Conservation (phyloP, 805 yeast genomes). For the Starmerella gropengiesseri region DNA sequence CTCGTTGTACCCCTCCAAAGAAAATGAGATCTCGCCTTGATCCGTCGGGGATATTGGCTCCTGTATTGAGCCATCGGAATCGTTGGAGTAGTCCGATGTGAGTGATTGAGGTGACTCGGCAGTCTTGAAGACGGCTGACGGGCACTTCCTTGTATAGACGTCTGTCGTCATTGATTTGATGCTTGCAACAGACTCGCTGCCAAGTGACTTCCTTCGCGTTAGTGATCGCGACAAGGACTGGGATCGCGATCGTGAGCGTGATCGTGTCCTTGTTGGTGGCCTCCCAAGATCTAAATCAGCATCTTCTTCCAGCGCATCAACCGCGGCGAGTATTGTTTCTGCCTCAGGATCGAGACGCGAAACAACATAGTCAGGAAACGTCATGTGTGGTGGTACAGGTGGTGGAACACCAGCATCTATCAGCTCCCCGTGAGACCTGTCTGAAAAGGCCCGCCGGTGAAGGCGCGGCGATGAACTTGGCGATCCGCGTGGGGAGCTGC, state of each 20-base stretch:
- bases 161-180: slow-evolving; percentile 10
- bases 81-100: background rate
- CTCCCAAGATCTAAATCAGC: slow-evolving; percentile 5
- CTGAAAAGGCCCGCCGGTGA: background rate
- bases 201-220: background rate
- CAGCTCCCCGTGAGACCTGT: background rate
- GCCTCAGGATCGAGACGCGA: slow-evolving; percentile 1
- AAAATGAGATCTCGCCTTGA: slow-evolving; percentile 9
- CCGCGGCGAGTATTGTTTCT: slow-evolving; percentile 16
- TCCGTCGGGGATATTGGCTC: slow-evolving; percentile 12
- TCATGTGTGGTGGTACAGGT: slow-evolving; percentile 19
- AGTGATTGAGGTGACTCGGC: background rate
- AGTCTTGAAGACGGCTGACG: slow-evolving; percentile 2
- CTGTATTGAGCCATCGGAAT: background rate
- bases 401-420: slow-evolving; percentile 22
- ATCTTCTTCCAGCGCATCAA: slow-evolving; percentile 14
- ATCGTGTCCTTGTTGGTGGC: background rate
- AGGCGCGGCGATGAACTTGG: no score
- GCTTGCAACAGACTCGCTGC: background rate
- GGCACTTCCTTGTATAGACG: slow-evolving; percentile 22
- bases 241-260: background rate
- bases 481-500: slow-evolving; percentile 3
- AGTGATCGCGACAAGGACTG: slow-evolving; percentile 4
- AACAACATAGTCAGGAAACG: background rate
- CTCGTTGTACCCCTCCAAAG: slow-evolving; percentile 20